A percentile compares a stretch with the other conserved stretches of the same genome.
These are phyloP conservation scores for Fusarium sp. DNA, from an alignment of 2,329 filamentous ascomycete species.

Conservation along the genomic window DNA sequence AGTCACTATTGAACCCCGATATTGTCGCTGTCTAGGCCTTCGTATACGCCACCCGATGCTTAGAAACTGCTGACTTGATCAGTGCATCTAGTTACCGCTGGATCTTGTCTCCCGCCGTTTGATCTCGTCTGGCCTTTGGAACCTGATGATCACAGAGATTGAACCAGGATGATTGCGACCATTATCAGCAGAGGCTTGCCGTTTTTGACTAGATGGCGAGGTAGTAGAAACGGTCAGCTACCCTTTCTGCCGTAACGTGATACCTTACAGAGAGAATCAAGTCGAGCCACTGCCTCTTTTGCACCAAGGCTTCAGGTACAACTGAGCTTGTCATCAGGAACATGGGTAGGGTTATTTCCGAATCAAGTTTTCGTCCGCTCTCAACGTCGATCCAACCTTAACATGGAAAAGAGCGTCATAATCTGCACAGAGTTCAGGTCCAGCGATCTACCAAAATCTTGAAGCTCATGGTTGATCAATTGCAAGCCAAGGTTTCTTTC, in stretches of 20 bases:
- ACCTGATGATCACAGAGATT: slow-evolving; percentile 25
- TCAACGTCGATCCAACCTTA: slow-evolving; percentile 35
- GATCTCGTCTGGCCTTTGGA: slow-evolving; percentile 21
- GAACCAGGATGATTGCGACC: background rate
- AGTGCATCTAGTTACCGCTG: background rate
- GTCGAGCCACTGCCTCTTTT: slow-evolving; percentile 4
- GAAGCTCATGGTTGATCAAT: slow-evolving; percentile 13
- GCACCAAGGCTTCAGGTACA: slow-evolving; percentile 1
- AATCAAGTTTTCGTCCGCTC: slow-evolving; percentile 43
- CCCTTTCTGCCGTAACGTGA: background rate
- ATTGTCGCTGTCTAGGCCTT: slow-evolving; percentile 24
- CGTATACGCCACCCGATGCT: slow-evolving; percentile 33
- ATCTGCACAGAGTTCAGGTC: slow-evolving; percentile 21
- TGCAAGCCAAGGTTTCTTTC: slow-evolving; percentile 15
- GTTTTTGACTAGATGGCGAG: background rate
- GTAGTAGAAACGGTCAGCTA: slow-evolving; percentile 1
- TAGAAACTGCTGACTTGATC: slow-evolving; percentile 28
- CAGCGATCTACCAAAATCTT: slow-evolving; percentile 24
- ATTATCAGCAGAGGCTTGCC: slow-evolving; percentile 5
- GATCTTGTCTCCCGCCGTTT: slow-evolving; percentile 10
- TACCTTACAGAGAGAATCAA: background rate
- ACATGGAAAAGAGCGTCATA: slow-evolving; percentile 37
- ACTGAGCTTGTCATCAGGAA: slow-evolving; percentile 24
- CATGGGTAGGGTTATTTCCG: slow-evolving; percentile 41
- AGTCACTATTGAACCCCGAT: slow-evolving; percentile 30